A percentile compares a stretch with the other conserved stretches of the same genome.
Conservation (phyloP, 768 basidiomycete genomes). For the Boletellus sp. region DNA sequence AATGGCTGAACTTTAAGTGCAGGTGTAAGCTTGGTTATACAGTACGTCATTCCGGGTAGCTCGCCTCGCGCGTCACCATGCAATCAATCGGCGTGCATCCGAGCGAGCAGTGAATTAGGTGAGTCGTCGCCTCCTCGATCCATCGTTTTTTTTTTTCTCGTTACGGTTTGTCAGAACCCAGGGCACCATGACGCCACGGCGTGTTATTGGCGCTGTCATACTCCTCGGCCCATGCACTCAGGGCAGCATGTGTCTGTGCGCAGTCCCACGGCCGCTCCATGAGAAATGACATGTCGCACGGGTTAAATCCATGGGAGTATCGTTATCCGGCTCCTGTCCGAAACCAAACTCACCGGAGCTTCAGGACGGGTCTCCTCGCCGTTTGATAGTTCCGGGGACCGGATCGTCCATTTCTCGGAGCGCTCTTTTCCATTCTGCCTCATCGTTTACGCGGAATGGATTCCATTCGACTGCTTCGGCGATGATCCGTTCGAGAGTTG, state of each 20-base stretch:
- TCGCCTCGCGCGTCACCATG: neutral
- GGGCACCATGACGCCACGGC: constrained; percentile 22
- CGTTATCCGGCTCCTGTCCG: neutral
- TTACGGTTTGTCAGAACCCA: constrained; percentile 4
- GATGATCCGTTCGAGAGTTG: neutral
- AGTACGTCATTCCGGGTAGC: neutral
- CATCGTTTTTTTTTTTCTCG: constrained; percentile 5
- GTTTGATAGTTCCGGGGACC: constrained; percentile 1
- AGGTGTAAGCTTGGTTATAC: neutral
- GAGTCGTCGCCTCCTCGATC: constrained; percentile 17
- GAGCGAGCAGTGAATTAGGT: constrained; percentile 14
- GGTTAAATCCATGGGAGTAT: neutral
- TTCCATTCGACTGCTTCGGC: constrained; percentile 10
- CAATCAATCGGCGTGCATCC: neutral
- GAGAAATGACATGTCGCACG: constrained; percentile 12
- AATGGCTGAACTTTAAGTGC: neutral
- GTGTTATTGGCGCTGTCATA: constrained; percentile 15
- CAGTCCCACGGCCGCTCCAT: constrained; percentile 13
- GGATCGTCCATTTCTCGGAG: neutral
- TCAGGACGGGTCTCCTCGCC: neutral
- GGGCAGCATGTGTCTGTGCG: constrained; percentile 21
- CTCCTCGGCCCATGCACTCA: constrained; percentile 13
- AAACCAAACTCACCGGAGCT: neutral
- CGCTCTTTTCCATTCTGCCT: constrained; percentile 4
- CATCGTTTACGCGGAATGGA: neutral